These are phyloP conservation scores for Arbutus unedo DNA, from an alignment of 148 eudicot species.

Conservation along the genomic window DNA sequence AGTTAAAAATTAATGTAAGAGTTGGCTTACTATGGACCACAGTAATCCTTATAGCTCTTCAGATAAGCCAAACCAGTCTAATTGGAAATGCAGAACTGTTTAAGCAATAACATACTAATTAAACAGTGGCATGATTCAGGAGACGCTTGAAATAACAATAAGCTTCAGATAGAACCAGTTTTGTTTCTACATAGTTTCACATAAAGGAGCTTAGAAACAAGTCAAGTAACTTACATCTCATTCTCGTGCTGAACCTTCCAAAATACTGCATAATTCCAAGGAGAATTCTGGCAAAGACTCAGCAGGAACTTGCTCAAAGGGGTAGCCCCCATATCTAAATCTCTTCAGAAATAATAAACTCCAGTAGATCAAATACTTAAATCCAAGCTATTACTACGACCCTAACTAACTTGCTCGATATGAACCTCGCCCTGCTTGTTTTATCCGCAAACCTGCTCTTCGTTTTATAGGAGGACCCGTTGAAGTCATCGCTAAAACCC, in stretches of 20 bases:
- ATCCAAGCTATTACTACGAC: conserved; percentile 16
- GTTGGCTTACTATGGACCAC: background rate
- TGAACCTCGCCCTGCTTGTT: conserved; percentile 57
- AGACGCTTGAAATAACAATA: background rate
- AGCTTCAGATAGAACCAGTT: background rate
- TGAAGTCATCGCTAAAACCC: conserved; percentile 23
- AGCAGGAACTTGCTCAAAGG: conserved; percentile 38
- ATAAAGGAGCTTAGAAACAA: background rate
- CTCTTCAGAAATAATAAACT: conserved; percentile 20
- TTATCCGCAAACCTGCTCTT: conserved; percentile 48
- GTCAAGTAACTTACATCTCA: conserved; percentile 46
- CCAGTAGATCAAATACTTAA: conserved; percentile 21
- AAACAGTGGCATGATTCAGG: background rate
- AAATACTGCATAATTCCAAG: conserved; percentile 77
- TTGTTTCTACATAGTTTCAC: background rate
- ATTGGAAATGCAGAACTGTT: background rate
- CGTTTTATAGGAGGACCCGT: conserved; percentile 48
- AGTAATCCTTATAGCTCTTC: background rate
- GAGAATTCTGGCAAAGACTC: conserved; percentile 48
- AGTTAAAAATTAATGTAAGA: background rate
- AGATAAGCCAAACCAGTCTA: background rate
- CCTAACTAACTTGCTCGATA: conserved; percentile 47
- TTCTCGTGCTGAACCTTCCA: conserved; percentile 64
- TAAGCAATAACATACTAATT: background rate
- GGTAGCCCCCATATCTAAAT: conserved; percentile 35